Evolutionary conservation across 192 early-diverging fungal genomes (phyloP), one percentile per base, ranked within the genome.

Genomic region (Allomyces macrogynus): DNA sequence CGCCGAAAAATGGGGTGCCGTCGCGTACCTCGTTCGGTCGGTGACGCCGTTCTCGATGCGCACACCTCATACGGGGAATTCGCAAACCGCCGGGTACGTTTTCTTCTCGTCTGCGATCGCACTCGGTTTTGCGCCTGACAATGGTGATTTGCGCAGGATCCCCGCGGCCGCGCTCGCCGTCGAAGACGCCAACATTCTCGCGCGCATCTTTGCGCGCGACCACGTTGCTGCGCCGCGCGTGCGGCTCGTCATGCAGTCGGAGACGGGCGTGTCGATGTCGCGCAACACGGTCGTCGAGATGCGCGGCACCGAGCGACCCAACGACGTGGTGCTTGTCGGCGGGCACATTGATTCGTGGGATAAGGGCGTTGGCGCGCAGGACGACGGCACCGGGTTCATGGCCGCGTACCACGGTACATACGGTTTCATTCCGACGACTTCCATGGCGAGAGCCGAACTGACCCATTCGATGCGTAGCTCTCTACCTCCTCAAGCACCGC

Each of bases 281-380:
- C 70, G 71, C 61, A 83, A 83, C 68, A 70, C 81, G 27, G 74
- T 83, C 64, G 69, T 81, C 22, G 81, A 83, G 43, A 62, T 83
- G 24, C 71, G 70, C 65, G 81, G 81, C 43, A 62, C 72, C 22
- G 76, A 76, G 49, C 62, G 43, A 0, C 74, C 78, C 3, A 74
- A 83, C 24, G 76, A 81, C 61, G 70, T 81, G 4, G 74, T 83
- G 23, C 71, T 78, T 23, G 62, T 83, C 25, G 77, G 78, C 65
- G 81, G 81, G 10, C 81, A 83, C 65, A 77, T 83, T 71, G 76
- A 78, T 61, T 74, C 72, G 63, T 78, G 76, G 76, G 76, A 78
- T 23, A 66, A 73, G 10, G 80, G 82, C 10, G 73, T 75, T n/a
- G 82, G 82, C 0, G 82, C 79, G 2, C 74, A 78, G 61, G 82